Evolutionary conservation across 257 asterid species (phyloP), one percentile per base, ranked within the genome.

Genomic region (Petrea volubilis): DNA sequence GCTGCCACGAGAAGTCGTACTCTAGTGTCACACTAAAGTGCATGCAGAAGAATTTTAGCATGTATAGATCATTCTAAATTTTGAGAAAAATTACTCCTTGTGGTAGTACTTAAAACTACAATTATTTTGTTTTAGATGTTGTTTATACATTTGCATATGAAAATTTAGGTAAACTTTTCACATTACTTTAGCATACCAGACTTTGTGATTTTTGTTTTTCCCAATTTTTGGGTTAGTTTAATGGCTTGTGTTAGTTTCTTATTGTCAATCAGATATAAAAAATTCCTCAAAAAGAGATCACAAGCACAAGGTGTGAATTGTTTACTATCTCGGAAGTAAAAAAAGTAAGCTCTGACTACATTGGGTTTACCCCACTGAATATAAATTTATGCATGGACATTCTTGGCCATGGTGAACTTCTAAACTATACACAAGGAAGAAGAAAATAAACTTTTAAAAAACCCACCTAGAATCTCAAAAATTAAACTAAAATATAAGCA

Each of bases 401-500:
- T 81, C 85, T 81, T 77, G 85, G 80, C 76, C 70, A 76, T 43
- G 56, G 79, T 75, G 80, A 73, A 60, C 34, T 74, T 60, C 31
- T 75, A 68, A 78, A 66, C 21, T 33, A 56, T 34, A 51, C 7
- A 38, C 21, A 40, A 20, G 4, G 13, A 34, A 21, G 31, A 55
- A 70, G 21, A 40, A 43, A 33, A 38, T 8, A 2, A 29, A 11
- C 9, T 10, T 28, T 20, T 67, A 14, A 4, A 47, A 64, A 33
- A 53, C n/a, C n/a, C 38, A 31, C 70, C 61, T 76, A 5, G 71
- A 63, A 68, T 60, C 69, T 31, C 46, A 46, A 44, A 28, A 70
- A 20, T 10, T 51, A 10, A 47, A 9, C n/a, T 24, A 51, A 76
- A 46, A 47, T 44, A 66, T 8, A 59, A 31, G 65, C 71, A 57